These are phyloP conservation scores for Raffaelea arxii DNA, from an alignment of 2,329 filamentous ascomycete species.

Conservation along the genomic window DNA sequence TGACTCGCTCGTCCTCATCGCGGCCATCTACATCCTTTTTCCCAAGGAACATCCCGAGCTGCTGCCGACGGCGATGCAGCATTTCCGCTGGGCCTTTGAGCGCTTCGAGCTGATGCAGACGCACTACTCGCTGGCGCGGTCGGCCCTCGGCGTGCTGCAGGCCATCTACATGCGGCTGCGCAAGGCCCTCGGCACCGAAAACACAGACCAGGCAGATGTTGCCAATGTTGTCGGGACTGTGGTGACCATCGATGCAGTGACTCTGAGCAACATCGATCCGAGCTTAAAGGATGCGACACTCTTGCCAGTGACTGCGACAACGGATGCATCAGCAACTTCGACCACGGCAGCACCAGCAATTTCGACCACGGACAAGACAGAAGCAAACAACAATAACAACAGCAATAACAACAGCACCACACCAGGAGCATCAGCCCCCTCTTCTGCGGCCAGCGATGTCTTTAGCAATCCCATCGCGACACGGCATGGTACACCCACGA, in stretches of 20 bases:
- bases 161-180: slow-evolving; percentile 45
- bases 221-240: slow-evolving; percentile 1
- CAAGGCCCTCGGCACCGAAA: slow-evolving; percentile 31
- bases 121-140: slow-evolving; percentile 42
- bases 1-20: slow-evolving; percentile 51
- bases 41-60: slow-evolving; percentile 43
- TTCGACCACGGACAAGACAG: background rate
- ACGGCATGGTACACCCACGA: background rate
- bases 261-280: slow-evolving; percentile 13
- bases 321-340: slow-evolving; percentile 1
- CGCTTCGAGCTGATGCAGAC: slow-evolving; percentile 46
- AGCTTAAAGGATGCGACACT: slow-evolving; percentile 9
- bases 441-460: slow-evolving; percentile 8
- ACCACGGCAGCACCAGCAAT: background rate
- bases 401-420: background rate
- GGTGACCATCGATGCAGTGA: slow-evolving; percentile 7
- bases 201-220: slow-evolving; percentile 10
- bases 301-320: too few species aligned
- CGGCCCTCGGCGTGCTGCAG: slow-evolving; percentile 44
- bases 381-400: background rate
- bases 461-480: background rate
- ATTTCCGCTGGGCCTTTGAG: slow-evolving; percentile 50
- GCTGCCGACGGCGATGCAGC: slow-evolving; percentile 36
- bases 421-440: slow-evolving; percentile 6
- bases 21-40: slow-evolving; percentile 52